These are phyloP conservation scores for Luffa acutangula DNA, from an alignment of 306 rosid species.

Conservation along the genomic window DNA sequence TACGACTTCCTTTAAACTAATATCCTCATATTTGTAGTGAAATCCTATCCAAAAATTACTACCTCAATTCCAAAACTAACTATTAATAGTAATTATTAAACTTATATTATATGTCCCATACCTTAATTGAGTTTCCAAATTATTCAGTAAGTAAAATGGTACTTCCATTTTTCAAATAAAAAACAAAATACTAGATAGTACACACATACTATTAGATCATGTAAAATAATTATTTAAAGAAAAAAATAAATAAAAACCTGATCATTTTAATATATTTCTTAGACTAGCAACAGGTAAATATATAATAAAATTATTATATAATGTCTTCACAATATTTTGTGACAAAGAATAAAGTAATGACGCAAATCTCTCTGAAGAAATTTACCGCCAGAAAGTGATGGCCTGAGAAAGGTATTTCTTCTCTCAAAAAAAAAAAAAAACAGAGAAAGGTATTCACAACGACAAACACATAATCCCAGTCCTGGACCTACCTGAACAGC, in stretches of 20 bases:
- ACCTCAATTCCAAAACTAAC: neutral
- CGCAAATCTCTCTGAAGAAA: neutral
- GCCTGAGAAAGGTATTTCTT: too few species aligned
- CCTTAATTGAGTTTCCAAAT: neutral
- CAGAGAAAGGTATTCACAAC: neutral
- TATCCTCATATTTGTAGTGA: neutral
- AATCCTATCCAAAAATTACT: neutral
- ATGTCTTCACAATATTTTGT: neutral
- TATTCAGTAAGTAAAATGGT: neutral
- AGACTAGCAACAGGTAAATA: neutral
- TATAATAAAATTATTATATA: neutral
- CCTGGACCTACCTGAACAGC: constrained; percentile 63
- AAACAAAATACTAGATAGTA: neutral
- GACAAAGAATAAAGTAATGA: neutral
- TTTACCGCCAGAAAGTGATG: neutral
- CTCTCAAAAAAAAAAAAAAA: neutral
- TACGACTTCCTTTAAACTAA: neutral
- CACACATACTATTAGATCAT: neutral
- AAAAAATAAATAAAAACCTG: neutral
- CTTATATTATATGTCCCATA: neutral
- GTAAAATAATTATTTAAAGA: neutral
- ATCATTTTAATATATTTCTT: neutral
- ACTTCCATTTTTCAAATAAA: neutral
- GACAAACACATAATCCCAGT: neutral
- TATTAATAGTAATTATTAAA: neutral